phyloP scores from a whole-genome alignment of 1,139 yeast genomes.

The Geotrichum aggregatum region DNA sequence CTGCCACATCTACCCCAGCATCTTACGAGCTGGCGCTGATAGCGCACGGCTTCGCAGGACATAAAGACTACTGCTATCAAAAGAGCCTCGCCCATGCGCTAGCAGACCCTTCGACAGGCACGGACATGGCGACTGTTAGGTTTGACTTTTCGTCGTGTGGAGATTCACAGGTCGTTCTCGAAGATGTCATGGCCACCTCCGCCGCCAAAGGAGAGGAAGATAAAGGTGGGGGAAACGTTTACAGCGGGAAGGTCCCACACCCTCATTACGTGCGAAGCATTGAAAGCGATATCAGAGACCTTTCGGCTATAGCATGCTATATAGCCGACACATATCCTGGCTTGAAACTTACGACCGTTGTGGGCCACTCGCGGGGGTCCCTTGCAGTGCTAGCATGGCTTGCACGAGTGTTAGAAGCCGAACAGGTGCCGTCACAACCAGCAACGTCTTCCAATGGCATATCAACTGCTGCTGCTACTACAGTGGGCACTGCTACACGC shows the following conservation, averaged over 20 bases:
- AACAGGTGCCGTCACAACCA: not conserved
- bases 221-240: not conserved
- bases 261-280: conserved; percentile 2
- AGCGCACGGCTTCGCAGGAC: conserved; percentile 22
- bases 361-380: conserved; percentile 22
- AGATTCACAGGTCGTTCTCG: conserved; percentile 9
- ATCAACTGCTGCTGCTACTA: not conserved
- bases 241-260: not conserved
- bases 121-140: conserved; percentile 13
- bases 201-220: not conserved
- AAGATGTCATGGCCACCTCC: no score
- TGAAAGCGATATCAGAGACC: conserved; percentile 18
- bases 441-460: no score
- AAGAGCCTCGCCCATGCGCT: conserved; percentile 16
- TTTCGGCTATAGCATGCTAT: conserved; percentile 5
- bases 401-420: not conserved
- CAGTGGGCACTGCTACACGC: not conserved
- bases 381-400: conserved; percentile 18
- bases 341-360: not conserved
- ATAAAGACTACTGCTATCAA: conserved; percentile 22
- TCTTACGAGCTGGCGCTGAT: conserved; percentile 13
- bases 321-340: not conserved
- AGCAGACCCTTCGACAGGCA: not conserved
- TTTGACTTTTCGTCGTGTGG: conserved; percentile 22
- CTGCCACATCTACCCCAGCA: not conserved